A percentile compares a stretch with the other conserved stretches of the same genome.
These are phyloP conservation scores for Aspergillus cristatus DNA, from an alignment of 495 filamentous ascomycete genomes.

Conservation along the genomic window DNA sequence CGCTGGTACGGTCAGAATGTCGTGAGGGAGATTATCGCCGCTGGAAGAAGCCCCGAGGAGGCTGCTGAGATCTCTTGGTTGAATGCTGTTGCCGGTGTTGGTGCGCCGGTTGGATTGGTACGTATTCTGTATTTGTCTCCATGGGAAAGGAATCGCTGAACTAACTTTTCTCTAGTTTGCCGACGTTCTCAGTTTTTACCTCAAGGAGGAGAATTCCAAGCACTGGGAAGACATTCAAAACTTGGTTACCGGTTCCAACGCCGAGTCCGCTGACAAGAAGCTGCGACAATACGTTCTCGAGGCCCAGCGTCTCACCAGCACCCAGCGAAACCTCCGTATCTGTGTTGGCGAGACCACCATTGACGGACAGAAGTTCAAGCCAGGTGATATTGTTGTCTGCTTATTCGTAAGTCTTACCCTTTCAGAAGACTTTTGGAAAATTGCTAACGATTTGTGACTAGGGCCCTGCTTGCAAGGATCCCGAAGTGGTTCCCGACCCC, in stretches of 20 bases:
- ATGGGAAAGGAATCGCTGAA: too few species aligned
- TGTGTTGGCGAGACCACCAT: slow-evolving; percentile 1
- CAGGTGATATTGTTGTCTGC: background rate
- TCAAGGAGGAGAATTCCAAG: too few species aligned
- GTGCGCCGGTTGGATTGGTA: slow-evolving; percentile 26
- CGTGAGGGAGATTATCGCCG: too few species aligned
- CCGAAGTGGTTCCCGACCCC: slow-evolving; percentile 42
- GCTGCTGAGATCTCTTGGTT: slow-evolving; percentile 25
- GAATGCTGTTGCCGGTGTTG: slow-evolving; percentile 23
- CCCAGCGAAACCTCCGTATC: slow-evolving; percentile 5
- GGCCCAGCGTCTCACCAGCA: slow-evolving; percentile 9
- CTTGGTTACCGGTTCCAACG: background rate
- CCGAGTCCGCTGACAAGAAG: background rate
- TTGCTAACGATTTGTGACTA: too few species aligned
- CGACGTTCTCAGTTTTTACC: too few species aligned
- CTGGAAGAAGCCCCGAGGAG: slow-evolving; percentile 5
- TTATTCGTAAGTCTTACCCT: background rate
- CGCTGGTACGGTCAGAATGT: too few species aligned
- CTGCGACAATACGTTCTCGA: slow-evolving; percentile 8
- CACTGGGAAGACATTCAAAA: too few species aligned
- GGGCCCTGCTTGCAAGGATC: background rate
- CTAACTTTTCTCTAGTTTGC: too few species aligned
- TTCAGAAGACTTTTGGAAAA: too few species aligned
- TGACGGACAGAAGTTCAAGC: slow-evolving; percentile 1
- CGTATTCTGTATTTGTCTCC: background rate